phyloP scores from a whole-genome alignment of 768 basidiomycete species.

The Sutorius australiensis region DNA sequence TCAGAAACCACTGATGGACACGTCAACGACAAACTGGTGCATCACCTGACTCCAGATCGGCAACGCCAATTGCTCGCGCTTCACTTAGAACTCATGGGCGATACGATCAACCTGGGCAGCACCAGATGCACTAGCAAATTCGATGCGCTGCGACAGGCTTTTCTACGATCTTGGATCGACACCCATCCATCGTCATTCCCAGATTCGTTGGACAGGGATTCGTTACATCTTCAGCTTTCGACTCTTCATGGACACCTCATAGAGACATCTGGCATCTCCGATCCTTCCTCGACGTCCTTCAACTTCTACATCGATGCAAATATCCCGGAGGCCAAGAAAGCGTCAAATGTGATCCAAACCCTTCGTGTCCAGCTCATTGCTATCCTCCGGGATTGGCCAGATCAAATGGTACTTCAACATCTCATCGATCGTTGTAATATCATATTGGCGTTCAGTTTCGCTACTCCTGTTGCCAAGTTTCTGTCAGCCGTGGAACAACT shows the following conservation, averaged over 20 bases:
- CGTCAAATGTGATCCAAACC: conserved; percentile 44
- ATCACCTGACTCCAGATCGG: conserved; percentile 28
- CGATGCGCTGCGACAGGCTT: conserved; percentile 30
- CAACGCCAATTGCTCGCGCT: conserved; percentile 41
- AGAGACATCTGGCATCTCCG: conserved; percentile 27
- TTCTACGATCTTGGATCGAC: conserved; percentile 34
- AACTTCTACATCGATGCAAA: conserved; percentile 86
- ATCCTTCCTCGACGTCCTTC: conserved; percentile 32
- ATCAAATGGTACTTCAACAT: conserved; percentile 95
- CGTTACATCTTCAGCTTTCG: conserved; percentile 49
- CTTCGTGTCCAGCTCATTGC: conserved; percentile 50
- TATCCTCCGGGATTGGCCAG: conserved; percentile 84
- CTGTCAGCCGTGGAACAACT: conserved; percentile 83
- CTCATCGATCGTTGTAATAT: conserved; percentile 66
- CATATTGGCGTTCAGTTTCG: conserved; percentile 56
- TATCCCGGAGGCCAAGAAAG: conserved; percentile 64
- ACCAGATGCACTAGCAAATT: conserved; percentile 22
- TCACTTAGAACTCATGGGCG: conserved; percentile 44
- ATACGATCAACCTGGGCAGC: neutral
- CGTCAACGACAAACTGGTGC: conserved; percentile 9
- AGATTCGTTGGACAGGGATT: conserved; percentile 47
- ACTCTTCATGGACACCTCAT: conserved; percentile 43
- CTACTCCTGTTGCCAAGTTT: conserved; percentile 76
- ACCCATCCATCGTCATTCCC: conserved; percentile 31
- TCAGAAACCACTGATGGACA: neutral